Evolutionary conservation across 305 asterid species (phyloP).

Genomic region (Coffea humblotiana): DNA sequence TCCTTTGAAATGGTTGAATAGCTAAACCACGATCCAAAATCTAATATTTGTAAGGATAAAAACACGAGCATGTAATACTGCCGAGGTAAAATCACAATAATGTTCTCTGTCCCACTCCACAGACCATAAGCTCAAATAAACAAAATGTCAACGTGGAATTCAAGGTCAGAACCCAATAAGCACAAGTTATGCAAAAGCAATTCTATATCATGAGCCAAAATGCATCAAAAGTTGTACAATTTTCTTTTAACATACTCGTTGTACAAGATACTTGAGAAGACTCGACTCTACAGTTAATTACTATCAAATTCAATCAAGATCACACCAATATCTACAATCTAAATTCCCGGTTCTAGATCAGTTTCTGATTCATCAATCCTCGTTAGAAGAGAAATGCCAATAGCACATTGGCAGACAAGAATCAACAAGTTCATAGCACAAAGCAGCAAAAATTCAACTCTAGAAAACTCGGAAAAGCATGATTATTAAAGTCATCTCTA

Average conservation of each 20-base stretch:
- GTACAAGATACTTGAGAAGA: background rate
- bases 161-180: background rate
- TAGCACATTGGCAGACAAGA: background rate
- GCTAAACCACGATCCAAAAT: background rate
- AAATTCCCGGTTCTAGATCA: background rate
- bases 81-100: background rate
- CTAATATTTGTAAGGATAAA: background rate
- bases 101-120: background rate
- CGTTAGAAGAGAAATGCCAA: background rate
- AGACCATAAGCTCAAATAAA: background rate
- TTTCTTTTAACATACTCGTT: background rate
- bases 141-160: background rate
- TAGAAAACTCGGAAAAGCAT: background rate
- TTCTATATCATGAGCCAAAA: background rate
- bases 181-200: background rate
- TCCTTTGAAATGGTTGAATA: conserved; percentile 1
- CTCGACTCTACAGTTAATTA: background rate
- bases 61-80: background rate
- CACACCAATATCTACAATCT: background rate
- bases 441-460: background rate
- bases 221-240: background rate
- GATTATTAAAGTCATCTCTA: background rate
- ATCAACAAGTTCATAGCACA: background rate
- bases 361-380: background rate
- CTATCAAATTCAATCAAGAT: background rate